Evolutionary conservation across 2,329 filamentous ascomycete species (phyloP).

Genomic region (Penicillium sp.): DNA sequence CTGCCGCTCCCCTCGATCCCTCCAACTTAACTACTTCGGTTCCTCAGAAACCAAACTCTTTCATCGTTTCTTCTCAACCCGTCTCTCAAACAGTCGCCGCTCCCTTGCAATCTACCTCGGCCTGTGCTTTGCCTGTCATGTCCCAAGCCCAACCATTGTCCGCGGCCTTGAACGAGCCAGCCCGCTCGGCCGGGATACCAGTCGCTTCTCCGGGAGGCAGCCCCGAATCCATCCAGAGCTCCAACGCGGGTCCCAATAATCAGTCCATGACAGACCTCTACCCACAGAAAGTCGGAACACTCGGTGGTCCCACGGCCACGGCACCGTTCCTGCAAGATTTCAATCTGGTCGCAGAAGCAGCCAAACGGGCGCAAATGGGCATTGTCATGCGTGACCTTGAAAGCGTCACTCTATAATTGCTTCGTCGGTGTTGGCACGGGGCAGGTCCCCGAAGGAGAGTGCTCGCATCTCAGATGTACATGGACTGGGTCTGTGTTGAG

Average conservation of each 20-base stretch:
- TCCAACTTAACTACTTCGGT: slow-evolving; percentile 8
- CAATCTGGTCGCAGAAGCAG: slow-evolving; percentile 82
- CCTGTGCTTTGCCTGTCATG: slow-evolving; percentile 13
- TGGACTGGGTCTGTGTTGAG: too few relatives aligned
- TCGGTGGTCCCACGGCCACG: slow-evolving; percentile 40
- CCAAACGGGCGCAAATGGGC: slow-evolving; percentile 86
- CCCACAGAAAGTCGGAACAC: slow-evolving; percentile 23
- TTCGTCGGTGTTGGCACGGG: too few relatives aligned
- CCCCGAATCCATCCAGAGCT: slow-evolving; percentile 7
- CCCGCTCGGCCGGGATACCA: slow-evolving; percentile 6
- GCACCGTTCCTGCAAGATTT: slow-evolving; percentile 70
- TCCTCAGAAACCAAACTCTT: slow-evolving; percentile 10
- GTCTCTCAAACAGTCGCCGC: slow-evolving; percentile 13
- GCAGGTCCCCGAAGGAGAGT: too few relatives aligned
- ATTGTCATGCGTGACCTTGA: slow-evolving; percentile 80
- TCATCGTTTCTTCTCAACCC: slow-evolving; percentile 11
- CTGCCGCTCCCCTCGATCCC: slow-evolving; percentile 10
- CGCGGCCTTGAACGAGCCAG: slow-evolving; percentile 9
- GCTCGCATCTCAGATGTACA: too few relatives aligned
- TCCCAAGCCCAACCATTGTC: slow-evolving; percentile 15
- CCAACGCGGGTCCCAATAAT: slow-evolving; percentile 9
- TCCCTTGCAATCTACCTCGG: slow-evolving; percentile 11
- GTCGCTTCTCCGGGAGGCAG: slow-evolving; percentile 10
- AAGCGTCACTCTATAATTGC: slow-evolving; percentile 33
- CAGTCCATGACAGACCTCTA: slow-evolving; percentile 15